Evolutionary conservation across 352 stramenopile genomes (phyloP).

Genomic region (Phytophthora fragariaefolia): DNA sequence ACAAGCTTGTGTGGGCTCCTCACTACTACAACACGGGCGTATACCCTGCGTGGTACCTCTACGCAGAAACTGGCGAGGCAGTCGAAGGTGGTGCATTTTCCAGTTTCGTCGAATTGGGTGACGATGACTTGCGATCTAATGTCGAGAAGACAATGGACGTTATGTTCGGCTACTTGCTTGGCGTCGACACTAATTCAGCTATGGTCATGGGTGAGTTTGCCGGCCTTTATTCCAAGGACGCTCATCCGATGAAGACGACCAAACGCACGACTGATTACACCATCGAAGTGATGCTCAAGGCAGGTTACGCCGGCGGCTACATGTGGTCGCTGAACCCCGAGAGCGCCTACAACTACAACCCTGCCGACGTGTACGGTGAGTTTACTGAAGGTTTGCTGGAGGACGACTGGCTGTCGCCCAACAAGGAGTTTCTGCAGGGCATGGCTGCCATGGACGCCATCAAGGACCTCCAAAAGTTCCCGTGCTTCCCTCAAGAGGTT

Average conservation of each 20-base stretch:
- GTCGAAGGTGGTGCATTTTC: slow-evolving; percentile 23
- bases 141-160: slow-evolving; percentile 59
- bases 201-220: slow-evolving; percentile 72
- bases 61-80: slow-evolving; percentile 36
- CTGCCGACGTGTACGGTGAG: slow-evolving; percentile 53
- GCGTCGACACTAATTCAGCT: slow-evolving; percentile 36
- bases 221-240: slow-evolving; percentile 62
- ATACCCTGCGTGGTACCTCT: slow-evolving; percentile 65
- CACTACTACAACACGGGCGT: slow-evolving; percentile 81
- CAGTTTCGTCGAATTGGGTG: slow-evolving; percentile 50
- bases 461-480: slow-evolving; percentile 65
- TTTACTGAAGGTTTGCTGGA: slow-evolving; percentile 73
- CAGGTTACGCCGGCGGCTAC: slow-evolving; percentile 60
- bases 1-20: slow-evolving; percentile 74
- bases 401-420: slow-evolving; percentile 78
- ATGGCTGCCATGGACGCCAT: slow-evolving; percentile 58
- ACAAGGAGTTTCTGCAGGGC: slow-evolving; percentile 62
- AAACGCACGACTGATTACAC: slow-evolving; percentile 72
- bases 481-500: slow-evolving; percentile 50
- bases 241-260: slow-evolving; percentile 54
- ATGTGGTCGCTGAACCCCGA: slow-evolving; percentile 82
- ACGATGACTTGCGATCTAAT: slow-evolving; percentile 50
- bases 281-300: slow-evolving; percentile 62
- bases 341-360: slow-evolving; percentile 75
- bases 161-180: slow-evolving; percentile 68